phyloP scores from a whole-genome alignment of 2,329 filamentous ascomycete genomes.

The Beauveria scarabaeidicola region DNA sequence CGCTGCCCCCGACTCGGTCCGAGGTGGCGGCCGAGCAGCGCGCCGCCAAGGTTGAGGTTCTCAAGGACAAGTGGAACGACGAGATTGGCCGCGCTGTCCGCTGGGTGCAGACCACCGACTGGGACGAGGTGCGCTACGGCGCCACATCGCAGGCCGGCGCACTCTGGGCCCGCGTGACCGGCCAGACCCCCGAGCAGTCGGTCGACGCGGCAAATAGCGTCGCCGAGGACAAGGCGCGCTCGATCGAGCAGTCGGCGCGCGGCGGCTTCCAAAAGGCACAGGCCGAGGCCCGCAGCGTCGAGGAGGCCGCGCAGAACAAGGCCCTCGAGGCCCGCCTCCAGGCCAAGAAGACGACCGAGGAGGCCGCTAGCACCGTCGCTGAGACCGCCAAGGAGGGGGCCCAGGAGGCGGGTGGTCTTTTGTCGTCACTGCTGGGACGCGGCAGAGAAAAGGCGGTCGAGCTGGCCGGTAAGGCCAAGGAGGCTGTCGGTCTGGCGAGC shows the following conservation, averaged over 20 bases:
- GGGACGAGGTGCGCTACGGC: slow-evolving; percentile 51
- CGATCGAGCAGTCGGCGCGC: slow-evolving; percentile 27
- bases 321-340: slow-evolving; percentile 20
- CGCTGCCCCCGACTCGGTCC: slow-evolving; percentile 40
- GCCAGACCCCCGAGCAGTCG: slow-evolving; percentile 18
- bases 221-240: slow-evolving; percentile 23
- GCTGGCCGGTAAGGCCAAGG: slow-evolving; percentile 27
- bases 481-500: slow-evolving; percentile 27
- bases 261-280: slow-evolving; percentile 25
- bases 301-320: slow-evolving; percentile 20
- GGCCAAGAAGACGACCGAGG: slow-evolving; percentile 17
- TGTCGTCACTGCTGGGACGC: slow-evolving; percentile 31
- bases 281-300: slow-evolving; percentile 20
- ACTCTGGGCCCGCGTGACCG: slow-evolving; percentile 35
- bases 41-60: slow-evolving; percentile 51
- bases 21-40: slow-evolving; percentile 43
- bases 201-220: slow-evolving; percentile 23
- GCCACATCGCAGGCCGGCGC: slow-evolving; percentile 41
- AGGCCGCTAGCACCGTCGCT: slow-evolving; percentile 16
- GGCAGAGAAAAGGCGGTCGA: slow-evolving; percentile 34
- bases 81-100: slow-evolving; percentile 60
- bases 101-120: slow-evolving; percentile 59
- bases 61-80: slow-evolving; percentile 71
- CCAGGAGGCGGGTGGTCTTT: slow-evolving; percentile 28
- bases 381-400: slow-evolving; percentile 24